phyloP scores from a whole-genome alignment of 805 yeast species.

The Candida manassasensis region DNA sequence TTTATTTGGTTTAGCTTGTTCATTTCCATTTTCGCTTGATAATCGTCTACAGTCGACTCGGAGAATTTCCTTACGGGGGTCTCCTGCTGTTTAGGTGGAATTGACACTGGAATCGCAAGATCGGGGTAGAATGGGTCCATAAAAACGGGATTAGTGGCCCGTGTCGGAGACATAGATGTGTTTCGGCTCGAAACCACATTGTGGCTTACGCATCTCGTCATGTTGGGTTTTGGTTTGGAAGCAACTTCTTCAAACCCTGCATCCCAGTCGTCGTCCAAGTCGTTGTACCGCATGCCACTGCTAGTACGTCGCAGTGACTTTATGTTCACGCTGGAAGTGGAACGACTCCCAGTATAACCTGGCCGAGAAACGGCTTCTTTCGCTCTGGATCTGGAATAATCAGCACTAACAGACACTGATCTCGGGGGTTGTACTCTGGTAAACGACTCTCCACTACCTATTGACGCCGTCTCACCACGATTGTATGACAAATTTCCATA shows the following conservation, averaged over 20 bases:
- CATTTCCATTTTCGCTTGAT: conserved; percentile 41
- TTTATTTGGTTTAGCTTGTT: conserved; percentile 56
- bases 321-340: conserved; percentile 5
- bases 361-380: not conserved
- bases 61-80: not conserved
- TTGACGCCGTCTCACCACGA: conserved; percentile 4
- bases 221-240: conserved; percentile 12
- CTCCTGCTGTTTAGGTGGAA: not conserved
- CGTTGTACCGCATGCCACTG: conserved; percentile 45
- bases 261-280: conserved; percentile 91
- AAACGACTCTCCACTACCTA: conserved; percentile 4
- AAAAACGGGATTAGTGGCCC: conserved; percentile 22
- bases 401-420: conserved; percentile 17
- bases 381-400: conserved; percentile 9
- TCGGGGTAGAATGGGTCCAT: conserved; percentile 38
- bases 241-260: conserved; percentile 50
- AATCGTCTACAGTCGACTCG: conserved; percentile 18
- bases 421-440: conserved; percentile 12
- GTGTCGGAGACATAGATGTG: conserved; percentile 19
- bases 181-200: conserved; percentile 15
- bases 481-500: conserved; percentile 34
- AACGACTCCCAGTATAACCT: conserved; percentile 3
- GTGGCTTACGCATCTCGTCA: conserved; percentile 22
- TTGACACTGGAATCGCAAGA: conserved; percentile 19
- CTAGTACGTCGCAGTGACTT: conserved; percentile 11